phyloP scores from a whole-genome alignment of 805 yeast species.

The Pichia rugopelliculosa region DNA sequence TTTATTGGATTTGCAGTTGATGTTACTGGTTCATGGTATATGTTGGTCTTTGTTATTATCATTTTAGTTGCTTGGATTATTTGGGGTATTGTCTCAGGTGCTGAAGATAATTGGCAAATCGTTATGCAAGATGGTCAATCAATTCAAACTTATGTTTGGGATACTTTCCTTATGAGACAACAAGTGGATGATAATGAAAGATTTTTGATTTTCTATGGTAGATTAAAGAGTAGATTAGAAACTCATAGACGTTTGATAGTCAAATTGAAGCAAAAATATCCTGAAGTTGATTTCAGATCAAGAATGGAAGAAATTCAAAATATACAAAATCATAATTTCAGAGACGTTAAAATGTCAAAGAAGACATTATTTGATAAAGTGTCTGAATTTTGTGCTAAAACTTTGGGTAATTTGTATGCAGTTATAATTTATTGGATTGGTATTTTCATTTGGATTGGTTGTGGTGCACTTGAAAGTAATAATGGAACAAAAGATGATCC shows the following conservation, averaged over 20 bases:
- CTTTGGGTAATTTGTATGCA: slow-evolving; percentile 27
- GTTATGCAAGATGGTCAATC: slow-evolving; percentile 37
- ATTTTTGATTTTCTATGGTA: slow-evolving; percentile 23
- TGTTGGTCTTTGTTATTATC: slow-evolving; percentile 24
- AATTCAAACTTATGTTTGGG: slow-evolving; percentile 34
- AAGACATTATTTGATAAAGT: slow-evolving; percentile 28
- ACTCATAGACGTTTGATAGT: slow-evolving; percentile 18
- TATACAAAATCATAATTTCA: slow-evolving; percentile 1
- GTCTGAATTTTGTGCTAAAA: slow-evolving; percentile 20
- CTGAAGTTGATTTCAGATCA: background rate
- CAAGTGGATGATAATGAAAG: slow-evolving; percentile 26
- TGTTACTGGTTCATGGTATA: slow-evolving; percentile 14
- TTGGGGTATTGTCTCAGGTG: slow-evolving; percentile 24
- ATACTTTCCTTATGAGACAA: slow-evolving; percentile 35
- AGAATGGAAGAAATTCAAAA: background rate
- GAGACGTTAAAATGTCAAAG: background rate
- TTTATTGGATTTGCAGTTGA: slow-evolving; percentile 10
- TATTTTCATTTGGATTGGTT: slow-evolving; percentile 32
- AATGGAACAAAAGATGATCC: slow-evolving; percentile 7
- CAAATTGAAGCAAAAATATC: background rate
- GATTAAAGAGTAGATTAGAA: slow-evolving; percentile 24
- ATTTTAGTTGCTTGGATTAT: slow-evolving; percentile 16
- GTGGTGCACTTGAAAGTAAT: slow-evolving; percentile 26
- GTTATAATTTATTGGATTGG: slow-evolving; percentile 33
- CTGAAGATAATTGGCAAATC: slow-evolving; percentile 33